Evolutionary conservation across 768 basidiomycete genomes (phyloP).

Genomic region (Tulasnella sp.): DNA sequence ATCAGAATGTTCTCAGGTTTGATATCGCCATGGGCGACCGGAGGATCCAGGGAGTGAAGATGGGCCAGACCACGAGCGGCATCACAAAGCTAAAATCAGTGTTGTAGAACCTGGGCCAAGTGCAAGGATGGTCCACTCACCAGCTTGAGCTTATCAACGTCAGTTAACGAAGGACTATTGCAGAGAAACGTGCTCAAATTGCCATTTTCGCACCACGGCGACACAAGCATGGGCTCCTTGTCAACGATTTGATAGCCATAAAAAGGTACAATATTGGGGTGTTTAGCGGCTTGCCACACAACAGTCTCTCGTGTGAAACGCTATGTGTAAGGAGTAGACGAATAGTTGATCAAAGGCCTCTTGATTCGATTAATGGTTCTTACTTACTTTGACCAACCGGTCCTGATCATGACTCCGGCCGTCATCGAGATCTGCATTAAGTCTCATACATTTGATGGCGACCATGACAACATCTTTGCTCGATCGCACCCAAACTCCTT

Average conservation of each 20-base stretch:
- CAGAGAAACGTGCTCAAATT: background rate
- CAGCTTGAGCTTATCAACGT: background rate
- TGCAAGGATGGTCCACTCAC: background rate
- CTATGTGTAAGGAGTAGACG: background rate
- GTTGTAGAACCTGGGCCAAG: background rate
- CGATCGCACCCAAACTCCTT: constrained; percentile 2
- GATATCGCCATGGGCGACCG: background rate
- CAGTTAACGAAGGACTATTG: background rate
- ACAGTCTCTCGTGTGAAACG: background rate
- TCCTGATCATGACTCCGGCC: background rate
- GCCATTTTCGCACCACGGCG: background rate
- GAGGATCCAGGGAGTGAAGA: background rate
- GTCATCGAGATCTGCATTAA: background rate
- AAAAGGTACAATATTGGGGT: background rate
- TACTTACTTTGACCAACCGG: no score
- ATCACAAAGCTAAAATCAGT: background rate
- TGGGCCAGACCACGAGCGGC: background rate
- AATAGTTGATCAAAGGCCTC: no score
- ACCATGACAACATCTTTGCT: background rate
- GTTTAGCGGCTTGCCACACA: background rate
- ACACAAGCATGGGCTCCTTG: background rate
- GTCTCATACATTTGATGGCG: background rate
- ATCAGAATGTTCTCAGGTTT: background rate
- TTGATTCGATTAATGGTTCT: no score
- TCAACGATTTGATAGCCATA: background rate